Evolutionary conservation across 176 grass and related monocot species (phyloP), one percentile per base, ranked within the genome.

Genomic region (Bolboschoenus planiculmis): DNA sequence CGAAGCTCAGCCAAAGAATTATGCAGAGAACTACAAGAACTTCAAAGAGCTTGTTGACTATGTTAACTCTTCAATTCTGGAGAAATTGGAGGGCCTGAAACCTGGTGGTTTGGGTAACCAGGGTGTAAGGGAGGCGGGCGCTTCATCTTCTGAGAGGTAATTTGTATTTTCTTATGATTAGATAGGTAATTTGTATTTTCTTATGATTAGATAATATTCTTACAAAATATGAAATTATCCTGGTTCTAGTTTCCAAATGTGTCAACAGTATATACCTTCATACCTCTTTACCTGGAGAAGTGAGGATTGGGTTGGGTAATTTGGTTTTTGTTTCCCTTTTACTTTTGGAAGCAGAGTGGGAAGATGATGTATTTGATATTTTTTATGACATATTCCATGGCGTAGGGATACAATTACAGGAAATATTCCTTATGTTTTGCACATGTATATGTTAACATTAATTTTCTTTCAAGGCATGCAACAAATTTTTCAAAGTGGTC

Each of bases 21-120:
- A 89, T 13, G 78, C 79, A 56, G 85, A 93, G 15, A 87, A 91
- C 85, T 99, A 99, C 89, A 95, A 93, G 85, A 91, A 99, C 85
- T 88, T 99, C 42, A 53, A 90, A 42, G 88, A 71, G 75, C 85
- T 99, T n/a, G 83, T 99, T 60, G 80, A 91, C 5, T 90, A 36
- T 31, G 55, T 99, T 35, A 90, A 90, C 78, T 87, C 91, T 57
- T 53, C 56, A 78, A 44, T 93, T 27, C 43, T 99, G 43, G 34
- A 75, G 36, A 93, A 99, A 86, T 68, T 99, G 61, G 86, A 89
- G 60, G 68, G 70, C 77, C 13, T 42, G 30, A 74, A 53, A 4
- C 34, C 67, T 57, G 59, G 3, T 81, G 59, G 56, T 62, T 40
- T 51, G 35, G 57, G 84, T 31, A 87, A 93, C 27, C 42, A 79